Evolutionary conservation across 1,284 basidiomycete species (phyloP).

Genomic region (Cryptococcus maquisensis): DNA sequence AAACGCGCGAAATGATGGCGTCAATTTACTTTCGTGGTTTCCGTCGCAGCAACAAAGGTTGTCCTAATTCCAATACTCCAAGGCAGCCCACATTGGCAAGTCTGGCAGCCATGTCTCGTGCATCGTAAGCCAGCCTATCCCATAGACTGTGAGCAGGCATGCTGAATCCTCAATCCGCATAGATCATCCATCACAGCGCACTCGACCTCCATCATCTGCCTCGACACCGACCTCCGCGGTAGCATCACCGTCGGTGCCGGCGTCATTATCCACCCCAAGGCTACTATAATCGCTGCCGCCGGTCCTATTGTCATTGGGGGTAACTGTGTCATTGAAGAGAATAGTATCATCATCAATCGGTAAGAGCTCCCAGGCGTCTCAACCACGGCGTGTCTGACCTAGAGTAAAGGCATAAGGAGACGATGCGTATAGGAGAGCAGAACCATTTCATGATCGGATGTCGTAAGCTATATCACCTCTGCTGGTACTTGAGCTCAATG

Average conservation of each 20-base stretch:
- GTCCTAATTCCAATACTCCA: too few species aligned
- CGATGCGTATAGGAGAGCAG: slow-evolving; percentile 68
- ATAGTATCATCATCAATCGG: slow-evolving; percentile 73
- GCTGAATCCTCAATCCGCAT: neutral
- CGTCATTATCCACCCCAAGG: slow-evolving; percentile 89
- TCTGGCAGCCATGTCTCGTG: neutral
- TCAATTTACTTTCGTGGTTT: neutral
- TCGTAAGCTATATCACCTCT: slow-evolving; percentile 55
- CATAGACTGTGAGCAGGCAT: too few species aligned
- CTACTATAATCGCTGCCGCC: slow-evolving; percentile 78
- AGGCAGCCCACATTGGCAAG: neutral
- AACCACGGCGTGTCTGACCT: neutral
- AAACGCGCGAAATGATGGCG: slow-evolving; percentile 3
- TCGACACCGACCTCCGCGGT: slow-evolving; percentile 83
- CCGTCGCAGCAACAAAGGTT: neutral
- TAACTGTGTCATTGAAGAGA: slow-evolving; percentile 88
- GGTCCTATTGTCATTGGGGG: slow-evolving; percentile 83
- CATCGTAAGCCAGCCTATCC: neutral
- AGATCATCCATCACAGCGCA: slow-evolving; percentile 58
- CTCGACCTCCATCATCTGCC: slow-evolving; percentile 75
- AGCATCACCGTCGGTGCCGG: slow-evolving; percentile 83
- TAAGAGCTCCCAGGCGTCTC: neutral
- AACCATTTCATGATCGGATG: slow-evolving; percentile 92
- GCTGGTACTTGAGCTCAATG: slow-evolving; percentile 1
- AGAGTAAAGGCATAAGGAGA: neutral